Evolutionary conservation across 2,329 filamentous ascomycete species (phyloP).

Genomic region (Didymella keratinophila): DNA sequence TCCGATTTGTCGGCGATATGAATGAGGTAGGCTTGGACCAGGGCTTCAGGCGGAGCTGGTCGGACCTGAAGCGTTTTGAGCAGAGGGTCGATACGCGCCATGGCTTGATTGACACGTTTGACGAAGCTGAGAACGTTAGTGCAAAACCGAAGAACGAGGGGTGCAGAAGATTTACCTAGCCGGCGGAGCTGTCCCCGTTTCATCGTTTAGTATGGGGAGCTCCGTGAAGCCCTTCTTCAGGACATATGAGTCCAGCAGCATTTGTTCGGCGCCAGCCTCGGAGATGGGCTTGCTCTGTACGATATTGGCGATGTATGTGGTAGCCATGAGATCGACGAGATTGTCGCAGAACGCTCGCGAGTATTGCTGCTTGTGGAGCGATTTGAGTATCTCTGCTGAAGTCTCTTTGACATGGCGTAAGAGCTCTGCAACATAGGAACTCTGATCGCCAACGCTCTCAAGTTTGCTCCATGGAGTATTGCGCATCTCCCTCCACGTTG

Average conservation of each 20-base stretch:
- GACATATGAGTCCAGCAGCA: conserved; percentile 94
- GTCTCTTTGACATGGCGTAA: conserved; percentile 75
- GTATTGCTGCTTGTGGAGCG: conserved; percentile 91
- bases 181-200: conserved; percentile 65
- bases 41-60: conserved; percentile 85
- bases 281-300: conserved; percentile 90
- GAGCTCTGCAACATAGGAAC: conserved; percentile 86
- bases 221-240: conserved; percentile 80
- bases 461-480: conserved; percentile 95
- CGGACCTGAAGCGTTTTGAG: conserved; percentile 97
- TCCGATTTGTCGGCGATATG: conserved; percentile 95
- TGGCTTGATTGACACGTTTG: conserved; percentile 84
- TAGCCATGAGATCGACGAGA: conserved; percentile 85
- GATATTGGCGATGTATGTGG: conserved; percentile 80
- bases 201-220: conserved; percentile 68
- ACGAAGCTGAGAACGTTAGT: conserved; percentile 67
- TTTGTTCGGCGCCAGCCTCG: conserved; percentile 95
- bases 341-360: conserved; percentile 95
- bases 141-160: not conserved
- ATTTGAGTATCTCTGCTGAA: conserved; percentile 75
- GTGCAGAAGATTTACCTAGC: conserved; percentile 50
- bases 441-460: conserved; percentile 92
- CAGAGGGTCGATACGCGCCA: conserved; percentile 87
- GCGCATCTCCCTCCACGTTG: conserved; percentile 94
- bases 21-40: conserved; percentile 97